A percentile compares a stretch with the other conserved stretches of the same genome.
Evolutionary conservation across 73 alveolate species (phyloP).

Genomic region (Stentor roeselii): DNA sequence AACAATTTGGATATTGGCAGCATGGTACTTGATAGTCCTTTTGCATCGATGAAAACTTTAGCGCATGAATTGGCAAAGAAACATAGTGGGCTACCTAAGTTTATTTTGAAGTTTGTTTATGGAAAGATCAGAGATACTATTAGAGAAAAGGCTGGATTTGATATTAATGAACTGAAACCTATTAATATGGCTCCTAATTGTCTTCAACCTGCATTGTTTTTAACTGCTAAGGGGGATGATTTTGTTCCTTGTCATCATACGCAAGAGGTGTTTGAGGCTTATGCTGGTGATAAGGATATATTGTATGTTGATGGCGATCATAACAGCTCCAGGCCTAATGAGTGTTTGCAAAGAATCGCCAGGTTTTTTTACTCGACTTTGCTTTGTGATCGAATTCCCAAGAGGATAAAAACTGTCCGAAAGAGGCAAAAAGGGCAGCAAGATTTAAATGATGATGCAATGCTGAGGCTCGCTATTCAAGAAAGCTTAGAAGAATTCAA

Average conservation of each 20-base stretch:
- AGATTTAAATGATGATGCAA: constrained; percentile 4
- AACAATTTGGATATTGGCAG: constrained; percentile 70
- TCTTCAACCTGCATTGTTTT: constrained; percentile 66
- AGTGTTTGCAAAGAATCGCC: not conserved
- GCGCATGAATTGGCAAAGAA: constrained; percentile 74
- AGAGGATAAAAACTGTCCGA: not conserved
- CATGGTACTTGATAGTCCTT: constrained; percentile 86
- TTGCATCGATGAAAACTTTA: constrained; percentile 59
- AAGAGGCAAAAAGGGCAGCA: not conserved
- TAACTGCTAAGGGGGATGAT: constrained; percentile 70
- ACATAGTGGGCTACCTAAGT: constrained; percentile 52
- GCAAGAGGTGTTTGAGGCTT: constrained; percentile 57
- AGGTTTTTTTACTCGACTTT: constrained; percentile 22
- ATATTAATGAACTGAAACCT: constrained; percentile 68
- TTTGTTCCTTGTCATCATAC: constrained; percentile 74
- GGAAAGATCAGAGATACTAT: constrained; percentile 69
- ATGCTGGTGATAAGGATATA: constrained; percentile 90
- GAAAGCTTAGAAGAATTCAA: not conserved
- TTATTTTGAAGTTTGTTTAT: constrained; percentile 52
- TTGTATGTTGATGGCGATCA: constrained; percentile 52
- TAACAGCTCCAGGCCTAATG: constrained; percentile 36
- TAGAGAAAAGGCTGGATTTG: constrained; percentile 75
- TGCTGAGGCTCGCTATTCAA: not conserved
- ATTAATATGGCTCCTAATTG: constrained; percentile 51
- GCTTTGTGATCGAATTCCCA: not conserved